phyloP scores from a whole-genome alignment of 495 filamentous ascomycete genomes.

The Mytilinidion resinicola region DNA sequence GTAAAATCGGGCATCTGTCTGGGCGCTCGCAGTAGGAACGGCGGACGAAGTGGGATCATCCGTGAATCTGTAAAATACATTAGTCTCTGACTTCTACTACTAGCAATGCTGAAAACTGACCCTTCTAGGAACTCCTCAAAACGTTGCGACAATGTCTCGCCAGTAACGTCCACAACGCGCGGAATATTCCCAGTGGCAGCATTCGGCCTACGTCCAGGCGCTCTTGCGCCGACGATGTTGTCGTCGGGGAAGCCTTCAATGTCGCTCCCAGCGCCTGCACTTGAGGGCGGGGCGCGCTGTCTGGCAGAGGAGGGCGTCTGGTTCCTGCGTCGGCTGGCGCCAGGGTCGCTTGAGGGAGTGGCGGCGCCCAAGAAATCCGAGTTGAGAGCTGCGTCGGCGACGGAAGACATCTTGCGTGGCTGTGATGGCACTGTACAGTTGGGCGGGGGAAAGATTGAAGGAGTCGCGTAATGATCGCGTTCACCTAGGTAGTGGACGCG shows the following conservation, averaged over 20 bases:
- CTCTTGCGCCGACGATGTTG: conserved; percentile 50
- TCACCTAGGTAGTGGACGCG: no score
- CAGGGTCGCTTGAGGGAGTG: conserved; percentile 32
- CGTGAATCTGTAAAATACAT: conserved; percentile 49
- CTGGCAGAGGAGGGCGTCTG: conserved; percentile 47
- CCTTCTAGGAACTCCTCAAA: conserved; percentile 87
- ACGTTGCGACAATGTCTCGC: conserved; percentile 72
- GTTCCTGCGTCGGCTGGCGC: conserved; percentile 23
- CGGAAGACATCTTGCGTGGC: conserved; percentile 31
- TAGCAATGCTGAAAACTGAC: conserved; percentile 39
- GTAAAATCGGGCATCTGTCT: conserved; percentile 88
- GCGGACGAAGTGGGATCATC: conserved; percentile 70
- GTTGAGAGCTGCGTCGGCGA: conserved; percentile 29
- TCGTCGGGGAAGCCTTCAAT: conserved; percentile 62
- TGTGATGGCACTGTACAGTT: not conserved
- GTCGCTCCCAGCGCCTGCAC: conserved; percentile 56
- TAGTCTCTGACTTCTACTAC: conserved; percentile 6
- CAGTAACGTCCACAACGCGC: conserved; percentile 79
- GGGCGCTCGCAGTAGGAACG: conserved; percentile 65
- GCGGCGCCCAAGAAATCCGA: conserved; percentile 27
- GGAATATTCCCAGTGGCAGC: conserved; percentile 63
- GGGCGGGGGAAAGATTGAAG: not conserved
- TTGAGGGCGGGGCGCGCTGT: conserved; percentile 59
- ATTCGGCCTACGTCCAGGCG: conserved; percentile 51
- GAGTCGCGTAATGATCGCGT: not conserved